Evolutionary conservation across 306 rosid genomes (phyloP).

Genomic region (Fagus sylvatica): DNA sequence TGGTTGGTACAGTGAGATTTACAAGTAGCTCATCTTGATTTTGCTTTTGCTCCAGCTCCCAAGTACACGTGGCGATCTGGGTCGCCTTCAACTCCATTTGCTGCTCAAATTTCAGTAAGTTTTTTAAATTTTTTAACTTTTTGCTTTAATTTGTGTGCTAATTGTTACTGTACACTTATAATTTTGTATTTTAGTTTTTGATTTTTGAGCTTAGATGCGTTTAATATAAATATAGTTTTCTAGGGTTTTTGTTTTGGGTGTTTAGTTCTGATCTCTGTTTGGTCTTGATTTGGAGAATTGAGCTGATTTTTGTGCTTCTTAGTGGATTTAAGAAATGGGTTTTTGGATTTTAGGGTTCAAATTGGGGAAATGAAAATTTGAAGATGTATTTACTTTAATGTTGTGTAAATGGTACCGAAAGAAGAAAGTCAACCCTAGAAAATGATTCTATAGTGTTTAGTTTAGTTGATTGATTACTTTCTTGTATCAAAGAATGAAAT

Average conservation of each 20-base stretch:
- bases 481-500: conserved; percentile 16
- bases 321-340: conserved; percentile 27
- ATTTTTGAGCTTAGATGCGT: conserved; percentile 21
- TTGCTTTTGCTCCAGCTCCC: conserved; percentile 11
- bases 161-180: conserved; percentile 13
- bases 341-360: conserved; percentile 19
- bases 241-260: not conserved
- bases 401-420: conserved; percentile 7
- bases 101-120: conserved; percentile 8
- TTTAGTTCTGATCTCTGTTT: conserved; percentile 31
- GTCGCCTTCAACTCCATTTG: conserved; percentile 1
- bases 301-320: conserved; percentile 23
- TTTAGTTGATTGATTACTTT: conserved; percentile 4
- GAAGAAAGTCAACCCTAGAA: conserved; percentile 13
- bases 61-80: conserved; percentile 16
- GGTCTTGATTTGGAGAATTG: conserved; percentile 35
- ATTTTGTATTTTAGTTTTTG: not conserved
- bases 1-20: not conserved
- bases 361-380: conserved; percentile 16
- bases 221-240: conserved; percentile 1
- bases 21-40: conserved; percentile 3
- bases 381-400: conserved; percentile 3
- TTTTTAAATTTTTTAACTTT: not conserved
- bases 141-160: conserved; percentile 6
- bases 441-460: conserved; percentile 5